Evolutionary conservation across 495 filamentous ascomycete genomes (phyloP), one percentile per base, ranked within the genome.

Genomic region (Jackrogersella multiformis): DNA sequence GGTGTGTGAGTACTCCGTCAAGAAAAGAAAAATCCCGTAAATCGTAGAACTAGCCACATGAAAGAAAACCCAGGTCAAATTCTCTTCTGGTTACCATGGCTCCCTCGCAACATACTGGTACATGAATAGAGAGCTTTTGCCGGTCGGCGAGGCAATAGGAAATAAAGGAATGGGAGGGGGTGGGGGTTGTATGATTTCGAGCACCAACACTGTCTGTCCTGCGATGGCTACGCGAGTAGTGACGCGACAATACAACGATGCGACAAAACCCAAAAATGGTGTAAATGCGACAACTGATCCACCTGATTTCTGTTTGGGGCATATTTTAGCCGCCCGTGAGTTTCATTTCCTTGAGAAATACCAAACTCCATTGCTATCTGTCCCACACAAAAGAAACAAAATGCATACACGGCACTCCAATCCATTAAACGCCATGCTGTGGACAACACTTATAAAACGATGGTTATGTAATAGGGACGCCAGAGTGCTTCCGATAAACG

Each of bases 351-450:
- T 52, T 16, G 35, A 49, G 35, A 57, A 55, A 24, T 39, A 60
- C 48, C 26, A 35, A 73, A 75, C 73, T 69, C 70, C 73, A 41
- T 62, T 58, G 63, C 70, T 70, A 56, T 62, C 38, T 23, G 51
- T 48, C 32, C 35, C 36, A 24, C 20, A 38, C 69, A 74, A 57
- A 73, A 39, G 65, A 75, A 69, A 73, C 44, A 63, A 58, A 66
- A 66, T 61, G 64, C 64, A 66, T 66, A 61, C 53, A 58, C 46
- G 48, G 52, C 64, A 65, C 61, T 32, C 56, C 61, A 39, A 41
- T 54, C 65, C 64, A 41, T 36, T 64, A 44, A 75, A 73, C 73
- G 67, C 70, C 73, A 69, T 71, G 70, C 70, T 71, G 58, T 59
- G 55, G 46, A 56, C 34, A 52, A 64, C 44, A 62, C 44, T 16